These are phyloP conservation scores for Xylaria sp. DNA, from an alignment of 2,329 filamentous ascomycete species.

Conservation along the genomic window DNA sequence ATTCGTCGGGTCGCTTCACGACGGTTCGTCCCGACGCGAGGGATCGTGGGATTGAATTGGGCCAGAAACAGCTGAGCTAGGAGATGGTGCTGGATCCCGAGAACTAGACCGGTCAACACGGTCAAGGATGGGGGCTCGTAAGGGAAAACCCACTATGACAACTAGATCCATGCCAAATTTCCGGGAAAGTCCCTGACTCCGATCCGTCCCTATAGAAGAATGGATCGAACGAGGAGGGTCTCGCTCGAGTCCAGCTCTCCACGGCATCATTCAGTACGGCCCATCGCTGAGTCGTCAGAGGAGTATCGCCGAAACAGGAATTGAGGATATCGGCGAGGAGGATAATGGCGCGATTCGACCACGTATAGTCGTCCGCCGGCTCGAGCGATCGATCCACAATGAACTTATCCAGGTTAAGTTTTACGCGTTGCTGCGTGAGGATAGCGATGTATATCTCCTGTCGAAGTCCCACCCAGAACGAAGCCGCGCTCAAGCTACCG, in stretches of 20 bases:
- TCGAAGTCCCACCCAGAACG: conserved; percentile 53
- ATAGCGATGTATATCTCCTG: conserved; percentile 56
- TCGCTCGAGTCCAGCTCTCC: conserved; percentile 41
- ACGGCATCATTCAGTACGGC: conserved; percentile 41
- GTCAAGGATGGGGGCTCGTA: not conserved
- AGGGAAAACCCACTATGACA: conserved; percentile 42
- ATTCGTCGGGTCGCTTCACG: conserved; percentile 35
- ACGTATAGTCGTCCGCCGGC: conserved; percentile 46
- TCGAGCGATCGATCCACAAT: conserved; percentile 48
- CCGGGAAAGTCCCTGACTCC: conserved; percentile 46
- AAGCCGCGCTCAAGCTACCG: conserved; percentile 44
- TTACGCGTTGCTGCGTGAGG: conserved; percentile 41
- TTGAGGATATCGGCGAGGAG: conserved; percentile 60
- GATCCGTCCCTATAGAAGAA: conserved; percentile 42
- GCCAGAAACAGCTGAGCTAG: conserved; percentile 52
- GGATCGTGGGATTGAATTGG: conserved; percentile 50
- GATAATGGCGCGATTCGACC: conserved; percentile 57
- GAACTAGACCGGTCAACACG: conserved; percentile 37
- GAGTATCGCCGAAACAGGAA: conserved; percentile 50
- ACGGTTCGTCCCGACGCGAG: conserved; percentile 41
- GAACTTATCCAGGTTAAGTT: conserved; percentile 45
- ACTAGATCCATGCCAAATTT: conserved; percentile 52
- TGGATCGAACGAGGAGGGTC: conserved; percentile 50
- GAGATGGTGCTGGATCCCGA: conserved; percentile 56
- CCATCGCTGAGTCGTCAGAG: conserved; percentile 36